Evolutionary conservation across 768 basidiomycete species (phyloP).

Genomic region (Psilocybe cyanescens): DNA sequence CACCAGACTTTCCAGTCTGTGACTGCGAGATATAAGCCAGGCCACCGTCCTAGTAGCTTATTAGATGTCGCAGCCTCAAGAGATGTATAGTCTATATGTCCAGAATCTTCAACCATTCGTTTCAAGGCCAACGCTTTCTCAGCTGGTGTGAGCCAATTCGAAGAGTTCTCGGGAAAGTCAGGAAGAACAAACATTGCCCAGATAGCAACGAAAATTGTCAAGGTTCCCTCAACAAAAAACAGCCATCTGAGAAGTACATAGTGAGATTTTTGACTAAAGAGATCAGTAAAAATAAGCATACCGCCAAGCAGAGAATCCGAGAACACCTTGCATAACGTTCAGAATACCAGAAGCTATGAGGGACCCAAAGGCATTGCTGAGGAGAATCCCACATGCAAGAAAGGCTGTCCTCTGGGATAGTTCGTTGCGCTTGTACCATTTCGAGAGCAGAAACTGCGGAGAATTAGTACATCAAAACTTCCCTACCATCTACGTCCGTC

Average conservation of each 20-base stretch:
- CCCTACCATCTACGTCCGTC: not conserved
- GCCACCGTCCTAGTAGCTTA: constrained; percentile 26
- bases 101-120: constrained; percentile 69
- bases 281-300: constrained; percentile 31
- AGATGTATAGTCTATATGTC: constrained; percentile 28
- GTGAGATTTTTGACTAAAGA: not conserved
- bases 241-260: constrained; percentile 57
- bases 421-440: constrained; percentile 82
- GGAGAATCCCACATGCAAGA: constrained; percentile 75
- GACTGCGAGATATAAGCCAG: constrained; percentile 66
- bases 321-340: constrained; percentile 71
- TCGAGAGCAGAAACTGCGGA: constrained; percentile 59
- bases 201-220: constrained; percentile 61
- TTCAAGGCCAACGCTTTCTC: constrained; percentile 64
- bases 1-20: constrained; percentile 87
- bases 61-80: constrained; percentile 50
- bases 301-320: constrained; percentile 83
- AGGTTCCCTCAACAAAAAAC: constrained; percentile 72
- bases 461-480: not conserved
- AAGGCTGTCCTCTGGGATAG: constrained; percentile 75
- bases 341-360: constrained; percentile 84
- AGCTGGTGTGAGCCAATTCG: constrained; percentile 60
- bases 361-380: constrained; percentile 86
- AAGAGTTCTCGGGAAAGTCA: constrained; percentile 74
- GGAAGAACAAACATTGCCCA: constrained; percentile 72